Evolutionary conservation across 73 alveolate genomes (phyloP).

Genomic region (Paramecium octaurelia): DNA sequence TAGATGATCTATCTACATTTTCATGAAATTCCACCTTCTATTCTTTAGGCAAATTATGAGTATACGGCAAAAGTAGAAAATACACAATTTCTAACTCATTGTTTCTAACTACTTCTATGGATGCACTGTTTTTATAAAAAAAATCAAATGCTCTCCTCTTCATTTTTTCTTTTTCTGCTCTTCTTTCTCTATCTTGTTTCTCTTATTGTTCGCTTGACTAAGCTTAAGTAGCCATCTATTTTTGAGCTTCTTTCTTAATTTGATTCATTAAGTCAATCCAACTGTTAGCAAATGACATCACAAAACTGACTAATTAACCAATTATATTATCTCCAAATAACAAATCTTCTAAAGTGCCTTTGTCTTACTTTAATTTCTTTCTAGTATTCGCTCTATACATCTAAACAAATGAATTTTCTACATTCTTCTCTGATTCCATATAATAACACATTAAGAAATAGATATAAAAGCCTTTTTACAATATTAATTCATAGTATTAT

Average conservation of each 20-base stretch:
- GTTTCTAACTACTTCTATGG: slow-evolving; percentile 51
- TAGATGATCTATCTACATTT: slow-evolving; percentile 65
- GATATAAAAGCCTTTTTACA: slow-evolving; percentile 54
- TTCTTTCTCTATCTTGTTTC: slow-evolving; percentile 33
- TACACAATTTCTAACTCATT: slow-evolving; percentile 61
- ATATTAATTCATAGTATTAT: slow-evolving; percentile 29
- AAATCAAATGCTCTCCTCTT: slow-evolving; percentile 45
- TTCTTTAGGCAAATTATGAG: slow-evolving; percentile 58
- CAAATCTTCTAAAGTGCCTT: slow-evolving; percentile 58
- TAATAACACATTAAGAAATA: slow-evolving; percentile 37
- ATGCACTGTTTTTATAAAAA: slow-evolving; percentile 45
- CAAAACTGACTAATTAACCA: slow-evolving; percentile 58
- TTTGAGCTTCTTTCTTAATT: slow-evolving; percentile 20
- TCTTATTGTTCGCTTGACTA: slow-evolving; percentile 4
- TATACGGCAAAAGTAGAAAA: slow-evolving; percentile 53
- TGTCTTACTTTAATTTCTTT: background rate
- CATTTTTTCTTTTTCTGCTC: background rate
- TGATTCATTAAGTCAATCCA: slow-evolving; percentile 43
- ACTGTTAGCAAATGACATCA: slow-evolving; percentile 53
- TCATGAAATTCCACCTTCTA: slow-evolving; percentile 60
- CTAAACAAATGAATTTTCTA: slow-evolving; percentile 60
- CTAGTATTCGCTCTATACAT: background rate
- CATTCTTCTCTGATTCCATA: slow-evolving; percentile 48
- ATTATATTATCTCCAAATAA: slow-evolving; percentile 63
- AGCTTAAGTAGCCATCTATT: background rate